Percentiles rank a stretch among this genome's conserved stretches.
phyloP scores from a whole-genome alignment of 805 yeast species.

The Candida nanaspora region DNA sequence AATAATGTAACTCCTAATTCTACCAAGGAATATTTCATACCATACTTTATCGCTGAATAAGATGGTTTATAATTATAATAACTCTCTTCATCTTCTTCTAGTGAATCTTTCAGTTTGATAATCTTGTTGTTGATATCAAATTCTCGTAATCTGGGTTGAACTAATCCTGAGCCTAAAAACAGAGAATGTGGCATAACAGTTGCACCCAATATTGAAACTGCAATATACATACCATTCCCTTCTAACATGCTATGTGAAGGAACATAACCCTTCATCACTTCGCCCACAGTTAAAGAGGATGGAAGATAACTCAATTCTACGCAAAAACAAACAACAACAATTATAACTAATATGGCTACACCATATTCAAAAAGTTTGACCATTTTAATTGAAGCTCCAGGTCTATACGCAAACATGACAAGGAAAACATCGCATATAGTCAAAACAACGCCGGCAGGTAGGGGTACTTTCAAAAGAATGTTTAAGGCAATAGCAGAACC shows the following conservation, averaged over 20 bases:
- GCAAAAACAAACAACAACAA: constrained; percentile 38
- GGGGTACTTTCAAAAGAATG: constrained; percentile 35
- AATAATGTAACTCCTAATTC: constrained; percentile 62
- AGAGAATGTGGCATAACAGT: constrained; percentile 47
- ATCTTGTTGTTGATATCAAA: constrained; percentile 33
- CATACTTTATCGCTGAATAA: constrained; percentile 54
- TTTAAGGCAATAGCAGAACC: constrained; percentile 46
- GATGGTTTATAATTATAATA: constrained; percentile 58
- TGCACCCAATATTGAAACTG: constrained; percentile 41
- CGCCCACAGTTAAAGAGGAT: constrained; percentile 14
- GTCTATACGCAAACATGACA: constrained; percentile 39
- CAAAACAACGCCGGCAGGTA: constrained; percentile 41
- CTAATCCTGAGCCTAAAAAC: constrained; percentile 41
- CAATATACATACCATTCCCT: constrained; percentile 37
- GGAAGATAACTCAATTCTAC: constrained; percentile 34
- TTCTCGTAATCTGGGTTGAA: constrained; percentile 40
- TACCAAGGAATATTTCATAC: constrained; percentile 57
- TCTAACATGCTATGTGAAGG: constrained; percentile 37
- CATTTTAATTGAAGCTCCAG: constrained; percentile 34
- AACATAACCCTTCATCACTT: constrained; percentile 35
- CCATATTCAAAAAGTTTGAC: constrained; percentile 36
- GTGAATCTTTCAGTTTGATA: constrained; percentile 16
- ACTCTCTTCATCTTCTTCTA: constrained; percentile 26
- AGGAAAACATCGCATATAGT: constrained; percentile 39
- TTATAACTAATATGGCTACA: constrained; percentile 35